Conservation (phyloP, 73 alveolate species). For the Breviolum minutum region DNA sequence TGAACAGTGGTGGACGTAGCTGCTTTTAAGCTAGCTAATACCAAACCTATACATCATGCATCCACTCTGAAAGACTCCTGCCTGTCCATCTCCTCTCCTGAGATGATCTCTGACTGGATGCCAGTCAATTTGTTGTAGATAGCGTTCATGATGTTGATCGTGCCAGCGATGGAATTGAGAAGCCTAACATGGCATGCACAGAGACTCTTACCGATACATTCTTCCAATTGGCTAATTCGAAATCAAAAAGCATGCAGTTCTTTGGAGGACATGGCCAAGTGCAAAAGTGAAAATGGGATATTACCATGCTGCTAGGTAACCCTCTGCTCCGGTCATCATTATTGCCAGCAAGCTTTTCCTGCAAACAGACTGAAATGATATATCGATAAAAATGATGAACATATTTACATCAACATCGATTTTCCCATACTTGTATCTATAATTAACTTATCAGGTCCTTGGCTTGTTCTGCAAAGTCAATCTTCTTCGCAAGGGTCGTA, state of each 20-base stretch:
- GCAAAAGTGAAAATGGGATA: not conserved
- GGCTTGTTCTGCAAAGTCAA: slow-evolving; percentile 5
- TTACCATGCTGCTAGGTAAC: not conserved
- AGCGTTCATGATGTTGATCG: not conserved
- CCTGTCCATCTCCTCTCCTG: slow-evolving; percentile 37
- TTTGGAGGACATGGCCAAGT: no score
- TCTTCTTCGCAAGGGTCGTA: slow-evolving; percentile 17
- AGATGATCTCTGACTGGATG: slow-evolving; percentile 18
- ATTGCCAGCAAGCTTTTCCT: not conserved
- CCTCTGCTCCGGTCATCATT: not conserved
- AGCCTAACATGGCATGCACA: not conserved
- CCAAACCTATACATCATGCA: not conserved
- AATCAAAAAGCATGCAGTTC: no score
- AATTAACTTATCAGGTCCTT: not conserved
- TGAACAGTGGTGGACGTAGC: no score
- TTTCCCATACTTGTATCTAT: no score
- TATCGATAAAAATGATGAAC: not conserved
- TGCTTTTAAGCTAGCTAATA: not conserved
- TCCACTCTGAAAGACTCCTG: not conserved
- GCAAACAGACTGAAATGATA: no score
- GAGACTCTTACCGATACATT: not conserved
- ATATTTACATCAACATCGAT: not conserved
- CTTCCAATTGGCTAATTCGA: no score
- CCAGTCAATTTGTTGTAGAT: not conserved
- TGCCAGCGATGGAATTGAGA: not conserved